Evolutionary conservation across 176 grass and related monocot genomes (phyloP).

Genomic region (Ensete ventricosum): DNA sequence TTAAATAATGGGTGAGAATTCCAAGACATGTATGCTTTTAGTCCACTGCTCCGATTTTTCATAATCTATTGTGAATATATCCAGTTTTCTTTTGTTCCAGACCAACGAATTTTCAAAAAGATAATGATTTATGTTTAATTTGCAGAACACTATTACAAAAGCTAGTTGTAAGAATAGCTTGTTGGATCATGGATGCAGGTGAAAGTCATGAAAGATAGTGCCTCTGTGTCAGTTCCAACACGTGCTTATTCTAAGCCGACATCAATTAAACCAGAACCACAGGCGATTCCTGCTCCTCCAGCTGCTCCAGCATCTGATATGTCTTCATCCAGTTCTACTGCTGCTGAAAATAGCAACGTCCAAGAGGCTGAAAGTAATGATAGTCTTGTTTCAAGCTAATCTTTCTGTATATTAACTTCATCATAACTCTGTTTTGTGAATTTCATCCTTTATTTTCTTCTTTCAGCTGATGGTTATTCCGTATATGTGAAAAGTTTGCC

Average conservation of each 20-base stretch:
- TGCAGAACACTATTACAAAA: neutral
- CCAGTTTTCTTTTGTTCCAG: neutral
- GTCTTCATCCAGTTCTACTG: conserved; percentile 47
- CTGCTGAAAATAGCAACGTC: conserved; percentile 45
- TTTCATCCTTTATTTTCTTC: conserved; percentile 9
- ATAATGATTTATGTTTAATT: neutral
- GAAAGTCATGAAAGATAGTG: conserved; percentile 56
- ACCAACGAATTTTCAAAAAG: neutral
- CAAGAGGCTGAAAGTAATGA: conserved; percentile 71
- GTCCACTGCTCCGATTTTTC: neutral
- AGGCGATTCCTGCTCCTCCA: conserved; percentile 25
- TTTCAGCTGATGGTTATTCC: conserved; percentile 64
- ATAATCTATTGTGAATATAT: neutral
- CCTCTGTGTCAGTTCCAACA: conserved; percentile 2
- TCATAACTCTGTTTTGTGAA: neutral
- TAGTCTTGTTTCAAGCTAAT: conserved; percentile 4
- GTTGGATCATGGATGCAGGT: conserved; percentile 45
- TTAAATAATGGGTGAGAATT: neutral
- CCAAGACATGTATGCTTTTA: neutral
- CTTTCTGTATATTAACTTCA: neutral
- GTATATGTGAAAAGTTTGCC: conserved; percentile 77
- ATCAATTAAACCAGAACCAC: conserved; percentile 42
- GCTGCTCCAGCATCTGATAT: conserved; percentile 33
- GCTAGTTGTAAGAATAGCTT: conserved; percentile 16
- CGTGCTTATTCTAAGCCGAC: conserved; percentile 30